Evolutionary conservation across 2,329 filamentous ascomycete species (phyloP).

Genomic region (Fusarium algeriense): DNA sequence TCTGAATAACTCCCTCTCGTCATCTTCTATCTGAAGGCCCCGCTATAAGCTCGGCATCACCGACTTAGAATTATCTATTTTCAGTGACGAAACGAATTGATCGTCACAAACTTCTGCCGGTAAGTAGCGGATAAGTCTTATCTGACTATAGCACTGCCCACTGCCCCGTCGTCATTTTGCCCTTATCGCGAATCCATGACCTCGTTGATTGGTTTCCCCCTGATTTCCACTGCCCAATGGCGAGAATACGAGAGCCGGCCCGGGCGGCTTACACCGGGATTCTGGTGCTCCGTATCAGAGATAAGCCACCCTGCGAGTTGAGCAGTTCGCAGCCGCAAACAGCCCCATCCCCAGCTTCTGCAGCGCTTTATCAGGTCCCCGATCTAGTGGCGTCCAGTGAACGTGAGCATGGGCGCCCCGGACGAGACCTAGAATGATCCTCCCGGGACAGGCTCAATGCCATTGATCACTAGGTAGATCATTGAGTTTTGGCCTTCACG

Average conservation of each 20-base stretch:
- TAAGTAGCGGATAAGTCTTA: constrained; percentile 41
- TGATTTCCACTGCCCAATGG: constrained; percentile 40
- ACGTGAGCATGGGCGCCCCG: constrained; percentile 20
- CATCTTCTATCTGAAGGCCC: constrained; percentile 14
- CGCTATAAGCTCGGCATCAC: constrained; percentile 35
- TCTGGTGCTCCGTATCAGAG: constrained; percentile 37
- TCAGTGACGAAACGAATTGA: constrained; percentile 35
- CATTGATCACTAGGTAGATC: constrained; percentile 17
- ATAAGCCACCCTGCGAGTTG: constrained; percentile 23
- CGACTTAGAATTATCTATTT: constrained; percentile 43
- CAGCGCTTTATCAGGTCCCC: constrained; percentile 36
- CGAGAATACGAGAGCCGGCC: constrained; percentile 46
- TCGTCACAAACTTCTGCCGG: constrained; percentile 39
- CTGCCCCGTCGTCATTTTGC: constrained; percentile 31
- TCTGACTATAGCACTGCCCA: constrained; percentile 34
- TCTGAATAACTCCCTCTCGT: constrained; percentile 12
- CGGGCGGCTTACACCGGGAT: constrained; percentile 45
- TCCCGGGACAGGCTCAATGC: constrained; percentile 21
- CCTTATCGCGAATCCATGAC: constrained; percentile 37
- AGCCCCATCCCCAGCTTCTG: constrained; percentile 16
- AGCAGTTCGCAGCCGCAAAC: constrained; percentile 30
- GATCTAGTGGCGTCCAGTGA: constrained; percentile 43
- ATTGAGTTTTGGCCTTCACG: constrained; percentile 27
- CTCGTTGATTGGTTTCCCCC: constrained; percentile 34
- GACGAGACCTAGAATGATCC: constrained; percentile 25